A percentile compares a stretch with the other conserved stretches of the same genome.
Evolutionary conservation across 768 basidiomycete genomes (phyloP).

Genomic region (Strobilomyces confusus): DNA sequence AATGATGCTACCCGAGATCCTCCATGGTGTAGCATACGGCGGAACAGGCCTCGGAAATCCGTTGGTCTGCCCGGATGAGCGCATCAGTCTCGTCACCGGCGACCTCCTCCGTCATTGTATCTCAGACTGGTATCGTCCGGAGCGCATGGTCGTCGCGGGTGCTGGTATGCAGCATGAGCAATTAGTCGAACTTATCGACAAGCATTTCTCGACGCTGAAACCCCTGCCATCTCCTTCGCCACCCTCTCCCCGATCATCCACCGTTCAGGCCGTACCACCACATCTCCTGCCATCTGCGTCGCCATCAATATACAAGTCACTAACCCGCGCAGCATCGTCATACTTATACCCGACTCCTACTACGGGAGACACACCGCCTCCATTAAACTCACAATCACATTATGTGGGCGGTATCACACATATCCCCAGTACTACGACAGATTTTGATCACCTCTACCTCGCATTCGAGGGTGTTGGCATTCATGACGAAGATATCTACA

Average conservation of each 20-base stretch:
- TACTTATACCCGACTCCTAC: conserved; percentile 50
- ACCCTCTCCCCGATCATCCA: conserved; percentile 27
- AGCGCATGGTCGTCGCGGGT: conserved; percentile 93
- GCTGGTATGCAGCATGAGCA: conserved; percentile 89
- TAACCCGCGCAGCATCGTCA: conserved; percentile 73
- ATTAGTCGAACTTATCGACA: conserved; percentile 80
- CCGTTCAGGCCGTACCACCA: conserved; percentile 40
- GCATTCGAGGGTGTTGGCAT: conserved; percentile 91
- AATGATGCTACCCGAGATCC: conserved; percentile 86
- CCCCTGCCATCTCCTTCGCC: conserved; percentile 25
- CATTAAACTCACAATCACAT: conserved; percentile 36
- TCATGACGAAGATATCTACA: conserved; percentile 87
- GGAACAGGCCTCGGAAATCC: conserved; percentile 83
- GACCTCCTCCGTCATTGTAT: conserved; percentile 59
- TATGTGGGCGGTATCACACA: conserved; percentile 87
- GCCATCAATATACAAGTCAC: conserved; percentile 56
- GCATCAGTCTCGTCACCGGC: conserved; percentile 63
- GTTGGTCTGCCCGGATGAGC: conserved; percentile 81
- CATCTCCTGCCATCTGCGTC: conserved; percentile 57
- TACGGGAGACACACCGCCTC: conserved; percentile 4
- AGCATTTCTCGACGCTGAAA: conserved; percentile 74
- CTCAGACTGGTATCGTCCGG: conserved; percentile 85
- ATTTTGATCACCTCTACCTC: conserved; percentile 92
- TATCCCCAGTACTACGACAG: conserved; percentile 53
- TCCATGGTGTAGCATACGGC: conserved; percentile 84